Percentiles rank a stretch among this genome's conserved stretches.
Conservation (phyloP, 1,284 basidiomycete species). For the Ustilago sp. region DNA sequence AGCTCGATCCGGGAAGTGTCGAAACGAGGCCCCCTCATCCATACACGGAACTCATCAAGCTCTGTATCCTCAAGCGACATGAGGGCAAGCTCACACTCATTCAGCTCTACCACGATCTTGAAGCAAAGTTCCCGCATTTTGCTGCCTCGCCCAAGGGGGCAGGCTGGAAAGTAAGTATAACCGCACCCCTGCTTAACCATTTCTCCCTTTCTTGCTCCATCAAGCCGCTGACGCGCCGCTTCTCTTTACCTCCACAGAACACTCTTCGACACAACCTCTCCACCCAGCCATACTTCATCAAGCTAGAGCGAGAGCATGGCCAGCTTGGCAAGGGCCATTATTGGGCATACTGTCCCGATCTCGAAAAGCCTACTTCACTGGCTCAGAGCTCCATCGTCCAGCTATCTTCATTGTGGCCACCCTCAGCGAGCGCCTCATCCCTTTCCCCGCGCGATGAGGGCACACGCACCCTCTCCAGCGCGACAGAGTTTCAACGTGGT, state of each 20-base stretch:
- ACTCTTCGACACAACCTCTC: conserved; percentile 53
- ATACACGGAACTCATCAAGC: conserved; percentile 53
- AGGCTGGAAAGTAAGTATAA: conserved; percentile 46
- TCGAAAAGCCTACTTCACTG: conserved; percentile 42
- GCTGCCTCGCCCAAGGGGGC: conserved; percentile 27
- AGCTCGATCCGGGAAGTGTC: conserved; percentile 18
- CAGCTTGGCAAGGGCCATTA: conserved; percentile 48
- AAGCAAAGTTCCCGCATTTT: conserved; percentile 44
- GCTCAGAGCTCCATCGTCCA: conserved; percentile 41
- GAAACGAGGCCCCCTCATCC: conserved; percentile 22
- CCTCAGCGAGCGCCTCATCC: conserved; percentile 16
- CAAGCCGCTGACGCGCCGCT: not conserved
- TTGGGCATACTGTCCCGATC: conserved; percentile 44
- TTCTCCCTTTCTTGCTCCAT: not conserved
- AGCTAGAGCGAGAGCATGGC: conserved; percentile 38
- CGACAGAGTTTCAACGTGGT: conserved; percentile 1
- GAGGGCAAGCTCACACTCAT: conserved; percentile 41
- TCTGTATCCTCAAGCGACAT: conserved; percentile 43
- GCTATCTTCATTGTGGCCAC: conserved; percentile 33
- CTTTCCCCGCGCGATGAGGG: conserved; percentile 8
- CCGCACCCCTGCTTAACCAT: not conserved
- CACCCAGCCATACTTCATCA: conserved; percentile 50
- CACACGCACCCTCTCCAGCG: conserved; percentile 5
- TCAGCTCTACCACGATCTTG: conserved; percentile 46
- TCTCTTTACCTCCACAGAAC: conserved; percentile 21